Conservation (phyloP, 805 yeast species). For the Candida multigemmis region DNA sequence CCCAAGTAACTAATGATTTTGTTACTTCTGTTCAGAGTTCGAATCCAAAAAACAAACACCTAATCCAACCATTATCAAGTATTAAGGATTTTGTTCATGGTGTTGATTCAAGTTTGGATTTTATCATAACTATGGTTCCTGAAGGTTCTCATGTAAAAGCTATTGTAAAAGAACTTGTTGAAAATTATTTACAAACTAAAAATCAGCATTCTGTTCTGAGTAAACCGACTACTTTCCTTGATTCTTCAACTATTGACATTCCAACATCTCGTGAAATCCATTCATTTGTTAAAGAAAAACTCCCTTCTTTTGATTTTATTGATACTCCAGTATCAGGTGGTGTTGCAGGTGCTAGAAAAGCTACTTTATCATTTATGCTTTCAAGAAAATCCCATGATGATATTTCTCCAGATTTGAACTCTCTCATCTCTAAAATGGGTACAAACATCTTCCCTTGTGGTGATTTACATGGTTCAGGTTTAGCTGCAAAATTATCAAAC, state of each 20-base stretch:
- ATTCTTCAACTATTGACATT: slow-evolving; percentile 45
- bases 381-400: slow-evolving; percentile 22
- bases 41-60: slow-evolving; percentile 12
- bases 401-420: slow-evolving; percentile 20
- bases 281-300: slow-evolving; percentile 17
- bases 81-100: slow-evolving; percentile 17
- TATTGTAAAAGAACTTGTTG: slow-evolving; percentile 29
- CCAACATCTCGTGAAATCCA: slow-evolving; percentile 35
- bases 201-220: no score
- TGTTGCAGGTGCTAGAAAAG: slow-evolving; percentile 44
- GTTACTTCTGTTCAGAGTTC: slow-evolving; percentile 11
- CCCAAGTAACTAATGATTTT: slow-evolving; percentile 15
- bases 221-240: slow-evolving; percentile 23
- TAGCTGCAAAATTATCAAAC: slow-evolving; percentile 47
- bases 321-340: slow-evolving; percentile 55
- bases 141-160: slow-evolving; percentile 41
- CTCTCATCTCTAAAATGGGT: slow-evolving; percentile 35
- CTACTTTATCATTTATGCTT: slow-evolving; percentile 44
- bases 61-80: slow-evolving; percentile 7
- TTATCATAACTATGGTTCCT: slow-evolving; percentile 44
- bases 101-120: slow-evolving; percentile 27
- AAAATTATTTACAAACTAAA: slow-evolving; percentile 14
- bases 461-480: slow-evolving; percentile 37
- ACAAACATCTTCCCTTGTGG: slow-evolving; percentile 42
- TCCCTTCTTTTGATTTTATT: slow-evolving; percentile 33